phyloP scores from a whole-genome alignment of 768 basidiomycete species.

The Pulveroboletus sp. region DNA sequence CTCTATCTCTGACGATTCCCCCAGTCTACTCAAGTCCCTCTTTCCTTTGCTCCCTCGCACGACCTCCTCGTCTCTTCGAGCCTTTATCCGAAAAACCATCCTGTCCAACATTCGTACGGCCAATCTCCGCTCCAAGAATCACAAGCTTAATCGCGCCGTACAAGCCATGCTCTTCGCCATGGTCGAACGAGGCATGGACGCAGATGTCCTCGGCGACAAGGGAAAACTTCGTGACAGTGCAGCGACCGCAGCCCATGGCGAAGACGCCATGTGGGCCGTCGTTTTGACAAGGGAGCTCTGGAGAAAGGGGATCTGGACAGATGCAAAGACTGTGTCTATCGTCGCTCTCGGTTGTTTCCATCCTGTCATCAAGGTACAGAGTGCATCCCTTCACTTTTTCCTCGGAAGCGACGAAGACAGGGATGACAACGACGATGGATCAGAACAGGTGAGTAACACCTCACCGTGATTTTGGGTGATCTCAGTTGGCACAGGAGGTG shows the following conservation, averaged over 20 bases:
- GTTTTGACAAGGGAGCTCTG: conserved; percentile 91
- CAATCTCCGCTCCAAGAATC: conserved; percentile 83
- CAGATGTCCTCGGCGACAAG: conserved; percentile 77
- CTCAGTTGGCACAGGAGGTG: conserved; percentile 40
- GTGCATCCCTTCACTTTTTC: conserved; percentile 93
- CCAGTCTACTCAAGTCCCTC: conserved; percentile 81
- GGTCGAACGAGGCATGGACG: conserved; percentile 90
- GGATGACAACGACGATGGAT: conserved; percentile 70
- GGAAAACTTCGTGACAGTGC: conserved; percentile 56
- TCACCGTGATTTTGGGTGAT: not conserved
- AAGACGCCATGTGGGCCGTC: conserved; percentile 98
- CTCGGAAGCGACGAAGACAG: conserved; percentile 80
- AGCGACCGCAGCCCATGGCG: conserved; percentile 44
- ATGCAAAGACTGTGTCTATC: conserved; percentile 90
- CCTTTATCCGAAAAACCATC: conserved; percentile 89
- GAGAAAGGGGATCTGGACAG: conserved; percentile 90
- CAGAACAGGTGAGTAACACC: conserved; percentile 35
- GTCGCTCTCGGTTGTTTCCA: conserved; percentile 90
- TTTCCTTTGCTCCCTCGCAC: conserved; percentile 96
- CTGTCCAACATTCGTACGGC: conserved; percentile 89
- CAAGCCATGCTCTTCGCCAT: conserved; percentile 95
- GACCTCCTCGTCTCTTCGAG: conserved; percentile 75
- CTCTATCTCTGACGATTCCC: conserved; percentile 1
- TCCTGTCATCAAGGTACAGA: conserved; percentile 90
- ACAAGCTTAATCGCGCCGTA: conserved; percentile 93